Evolutionary conservation across 768 basidiomycete species (phyloP).

Genomic region (Trametes gibbosa): DNA sequence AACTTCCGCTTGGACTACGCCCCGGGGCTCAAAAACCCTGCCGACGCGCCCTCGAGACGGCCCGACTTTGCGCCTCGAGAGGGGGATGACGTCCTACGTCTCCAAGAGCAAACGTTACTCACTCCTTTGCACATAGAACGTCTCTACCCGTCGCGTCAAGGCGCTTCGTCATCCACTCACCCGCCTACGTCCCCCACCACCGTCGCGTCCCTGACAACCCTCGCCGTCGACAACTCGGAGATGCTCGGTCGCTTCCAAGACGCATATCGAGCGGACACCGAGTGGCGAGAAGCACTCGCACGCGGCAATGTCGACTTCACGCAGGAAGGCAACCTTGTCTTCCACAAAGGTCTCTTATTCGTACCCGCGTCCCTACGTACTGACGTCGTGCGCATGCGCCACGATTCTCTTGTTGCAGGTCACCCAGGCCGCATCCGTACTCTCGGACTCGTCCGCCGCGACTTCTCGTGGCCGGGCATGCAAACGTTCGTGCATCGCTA

Average conservation of each 20-base stretch:
- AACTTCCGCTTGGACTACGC: slow-evolving; percentile 32
- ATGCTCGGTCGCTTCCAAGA: slow-evolving; percentile 21
- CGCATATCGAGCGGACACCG: slow-evolving; percentile 7
- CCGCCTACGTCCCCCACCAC: not conserved
- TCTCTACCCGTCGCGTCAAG: too few species aligned
- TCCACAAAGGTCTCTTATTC: slow-evolving; percentile 26
- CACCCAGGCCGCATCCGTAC: slow-evolving; percentile 41
- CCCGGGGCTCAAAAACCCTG: slow-evolving; percentile 26
- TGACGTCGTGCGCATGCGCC: slow-evolving; percentile 28
- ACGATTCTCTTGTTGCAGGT: slow-evolving; percentile 35
- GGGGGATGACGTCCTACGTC: slow-evolving; percentile 6
- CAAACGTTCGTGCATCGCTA: slow-evolving; percentile 12
- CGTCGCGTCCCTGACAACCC: slow-evolving; percentile 20
- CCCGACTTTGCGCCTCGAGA: too few species aligned
- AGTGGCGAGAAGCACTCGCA: slow-evolving; percentile 22
- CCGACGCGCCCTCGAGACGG: slow-evolving; percentile 25
- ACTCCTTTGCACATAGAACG: slow-evolving; percentile 1
- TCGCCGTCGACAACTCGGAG: slow-evolving; percentile 22
- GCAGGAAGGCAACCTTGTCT: slow-evolving; percentile 18
- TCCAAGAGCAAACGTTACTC: slow-evolving; percentile 3
- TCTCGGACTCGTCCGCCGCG: slow-evolving; percentile 27
- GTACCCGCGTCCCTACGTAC: slow-evolving; percentile 35
- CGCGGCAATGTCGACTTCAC: slow-evolving; percentile 17
- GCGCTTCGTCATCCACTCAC: too few species aligned
- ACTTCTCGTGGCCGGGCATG: too few species aligned